Percentiles rank a stretch among this genome's conserved stretches.
Conservation (phyloP, 805 yeast genomes). For the Candida morakotiae region DNA sequence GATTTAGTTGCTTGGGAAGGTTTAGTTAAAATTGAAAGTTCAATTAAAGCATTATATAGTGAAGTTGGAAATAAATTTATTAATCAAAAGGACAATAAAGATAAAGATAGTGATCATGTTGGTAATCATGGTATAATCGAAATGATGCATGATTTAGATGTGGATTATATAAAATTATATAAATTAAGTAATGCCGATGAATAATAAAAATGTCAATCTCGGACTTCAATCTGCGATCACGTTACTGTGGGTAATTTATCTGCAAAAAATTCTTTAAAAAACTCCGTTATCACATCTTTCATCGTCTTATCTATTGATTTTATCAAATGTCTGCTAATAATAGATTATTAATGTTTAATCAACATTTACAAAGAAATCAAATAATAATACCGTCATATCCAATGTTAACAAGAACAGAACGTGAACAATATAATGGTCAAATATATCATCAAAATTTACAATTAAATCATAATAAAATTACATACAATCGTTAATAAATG, state of each 20-base stretch:
- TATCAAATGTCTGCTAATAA: slow-evolving; percentile 9
- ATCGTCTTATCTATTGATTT: too few relatives aligned
- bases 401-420: slow-evolving; percentile 11
- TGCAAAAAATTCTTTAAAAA: slow-evolving; percentile 3
- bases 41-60: slow-evolving; percentile 64
- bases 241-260: background rate
- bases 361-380: slow-evolving; percentile 12
- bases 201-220: slow-evolving; percentile 8
- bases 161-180: slow-evolving; percentile 10
- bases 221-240: background rate
- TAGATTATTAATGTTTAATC: slow-evolving; percentile 16
- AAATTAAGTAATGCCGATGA: slow-evolving; percentile 38
- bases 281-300: too few relatives aligned
- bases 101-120: slow-evolving; percentile 14
- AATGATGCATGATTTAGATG: slow-evolving; percentile 45
- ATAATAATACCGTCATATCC: slow-evolving; percentile 16
- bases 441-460: slow-evolving; percentile 2
- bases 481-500: background rate
- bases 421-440: slow-evolving; percentile 11
- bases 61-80: slow-evolving; percentile 13
- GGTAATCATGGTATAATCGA: slow-evolving; percentile 53
- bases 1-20: slow-evolving; percentile 75
- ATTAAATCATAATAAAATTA: background rate
- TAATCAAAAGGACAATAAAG: slow-evolving; percentile 11
- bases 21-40: slow-evolving; percentile 66